These are phyloP conservation scores for Phialophora expanda DNA, from an alignment of 2,329 filamentous ascomycete species.

Conservation along the genomic window DNA sequence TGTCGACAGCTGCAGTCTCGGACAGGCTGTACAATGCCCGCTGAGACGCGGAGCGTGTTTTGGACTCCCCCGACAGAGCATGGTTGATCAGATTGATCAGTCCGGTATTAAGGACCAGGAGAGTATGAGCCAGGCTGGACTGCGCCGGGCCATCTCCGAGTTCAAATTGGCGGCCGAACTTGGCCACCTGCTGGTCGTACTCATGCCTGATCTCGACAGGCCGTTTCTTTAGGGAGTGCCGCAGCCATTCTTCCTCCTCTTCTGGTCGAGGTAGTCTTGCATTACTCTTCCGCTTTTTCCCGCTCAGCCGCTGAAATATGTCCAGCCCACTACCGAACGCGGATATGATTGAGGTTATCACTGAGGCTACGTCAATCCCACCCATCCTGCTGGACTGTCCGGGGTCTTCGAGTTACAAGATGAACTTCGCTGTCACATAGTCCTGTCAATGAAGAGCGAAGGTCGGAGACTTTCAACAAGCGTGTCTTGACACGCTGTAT, in stretches of 20 bases:
- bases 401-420: neutral
- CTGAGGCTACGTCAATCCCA: slow-evolving; percentile 35
- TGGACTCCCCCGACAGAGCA: slow-evolving; percentile 29
- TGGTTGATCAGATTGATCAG: slow-evolving; percentile 39
- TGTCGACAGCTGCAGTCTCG: slow-evolving; percentile 38
- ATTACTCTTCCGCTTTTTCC: slow-evolving; percentile 32
- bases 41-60: slow-evolving; percentile 25
- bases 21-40: slow-evolving; percentile 35
- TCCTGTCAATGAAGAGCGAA: neutral
- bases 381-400: slow-evolving; percentile 25
- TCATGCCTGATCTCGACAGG: slow-evolving; percentile 35
- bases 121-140: slow-evolving; percentile 38
- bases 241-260: slow-evolving; percentile 37
- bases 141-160: slow-evolving; percentile 37
- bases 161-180: slow-evolving; percentile 36
- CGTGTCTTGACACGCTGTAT: neutral
- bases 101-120: slow-evolving; percentile 40
- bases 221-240: slow-evolving; percentile 33
- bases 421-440: neutral
- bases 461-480: neutral
- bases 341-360: slow-evolving; percentile 39
- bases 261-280: slow-evolving; percentile 31
- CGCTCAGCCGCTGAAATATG: slow-evolving; percentile 36
- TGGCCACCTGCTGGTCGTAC: slow-evolving; percentile 36
- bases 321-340: slow-evolving; percentile 37